These are phyloP conservation scores for Calocera viscosa DNA, from an alignment of 768 basidiomycete species.

Conservation along the genomic window DNA sequence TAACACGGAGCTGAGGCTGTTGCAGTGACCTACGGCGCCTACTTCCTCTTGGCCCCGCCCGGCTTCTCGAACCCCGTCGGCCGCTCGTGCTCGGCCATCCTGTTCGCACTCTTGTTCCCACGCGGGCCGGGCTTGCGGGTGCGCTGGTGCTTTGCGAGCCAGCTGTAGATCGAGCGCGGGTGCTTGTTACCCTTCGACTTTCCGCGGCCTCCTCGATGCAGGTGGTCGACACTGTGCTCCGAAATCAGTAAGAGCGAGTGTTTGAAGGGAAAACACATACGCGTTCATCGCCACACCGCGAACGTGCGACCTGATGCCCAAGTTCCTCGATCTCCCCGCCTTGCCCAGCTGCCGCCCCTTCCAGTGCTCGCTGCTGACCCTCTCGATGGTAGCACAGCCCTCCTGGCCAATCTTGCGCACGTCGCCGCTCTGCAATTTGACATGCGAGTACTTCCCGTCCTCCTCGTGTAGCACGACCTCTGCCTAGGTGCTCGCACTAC, in stretches of 20 bases:
- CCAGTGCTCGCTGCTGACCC: constrained; percentile 83
- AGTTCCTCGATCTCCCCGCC: constrained; percentile 78
- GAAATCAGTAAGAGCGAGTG: background rate
- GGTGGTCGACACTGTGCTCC: constrained; percentile 60
- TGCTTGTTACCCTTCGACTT: constrained; percentile 95
- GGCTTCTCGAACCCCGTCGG: constrained; percentile 47
- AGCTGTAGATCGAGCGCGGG: constrained; percentile 84
- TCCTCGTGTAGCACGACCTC: constrained; percentile 70
- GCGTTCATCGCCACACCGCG: constrained; percentile 97
- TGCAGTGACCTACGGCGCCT: too few relatives aligned
- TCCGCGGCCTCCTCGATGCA: constrained; percentile 95
- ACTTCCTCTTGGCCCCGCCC: too few relatives aligned
- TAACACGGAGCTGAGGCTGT: too few relatives aligned
- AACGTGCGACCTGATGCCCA: constrained; percentile 72
- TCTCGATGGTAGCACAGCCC: constrained; percentile 81
- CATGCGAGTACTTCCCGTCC: constrained; percentile 57
- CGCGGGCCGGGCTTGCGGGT: constrained; percentile 88
- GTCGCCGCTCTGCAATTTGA: constrained; percentile 85
- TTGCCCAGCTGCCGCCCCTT: constrained; percentile 77
- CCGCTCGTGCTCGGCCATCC: constrained; percentile 75
- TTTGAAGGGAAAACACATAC: constrained; percentile 45
- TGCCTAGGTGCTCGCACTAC: constrained; percentile 78
- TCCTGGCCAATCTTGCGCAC: constrained; percentile 64
- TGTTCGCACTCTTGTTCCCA: constrained; percentile 81
- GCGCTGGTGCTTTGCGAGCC: constrained; percentile 81